Conservation (phyloP, 345 rosid genomes). For the Eucalyptus regnans region DNA sequence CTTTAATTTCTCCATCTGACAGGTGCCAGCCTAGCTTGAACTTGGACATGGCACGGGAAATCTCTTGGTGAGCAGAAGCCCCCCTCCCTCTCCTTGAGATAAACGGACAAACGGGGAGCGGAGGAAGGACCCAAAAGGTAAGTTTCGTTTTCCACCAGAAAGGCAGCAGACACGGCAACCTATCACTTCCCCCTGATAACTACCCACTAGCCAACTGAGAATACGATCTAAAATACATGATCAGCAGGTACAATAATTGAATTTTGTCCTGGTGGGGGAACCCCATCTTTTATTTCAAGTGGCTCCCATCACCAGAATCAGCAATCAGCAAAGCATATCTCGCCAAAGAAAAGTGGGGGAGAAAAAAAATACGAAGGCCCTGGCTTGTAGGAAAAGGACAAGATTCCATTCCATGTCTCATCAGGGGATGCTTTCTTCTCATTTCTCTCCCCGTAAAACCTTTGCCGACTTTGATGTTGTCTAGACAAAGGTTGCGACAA, state of each 20-base stretch:
- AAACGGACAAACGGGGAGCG: neutral
- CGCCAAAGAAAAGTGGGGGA: neutral
- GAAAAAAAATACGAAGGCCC: neutral
- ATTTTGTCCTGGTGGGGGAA: neutral
- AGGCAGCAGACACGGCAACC: neutral
- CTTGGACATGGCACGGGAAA: neutral
- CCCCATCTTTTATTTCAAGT: neutral
- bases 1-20: neutral
- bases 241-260: neutral
- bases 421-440: neutral
- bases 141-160: neutral
- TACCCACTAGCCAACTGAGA: neutral
- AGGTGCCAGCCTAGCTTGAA: neutral
- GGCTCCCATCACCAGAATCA: neutral
- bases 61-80: neutral
- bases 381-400: neutral
- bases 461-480: neutral
- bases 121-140: neutral
- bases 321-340: neutral
- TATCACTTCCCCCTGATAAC: neutral
- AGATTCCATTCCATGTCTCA: neutral
- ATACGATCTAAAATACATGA: neutral
- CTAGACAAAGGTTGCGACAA: neutral
- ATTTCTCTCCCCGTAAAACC: neutral
- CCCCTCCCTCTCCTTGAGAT: neutral